Conservation (phyloP, 805 yeast genomes). For the Komagataella ulmi region DNA sequence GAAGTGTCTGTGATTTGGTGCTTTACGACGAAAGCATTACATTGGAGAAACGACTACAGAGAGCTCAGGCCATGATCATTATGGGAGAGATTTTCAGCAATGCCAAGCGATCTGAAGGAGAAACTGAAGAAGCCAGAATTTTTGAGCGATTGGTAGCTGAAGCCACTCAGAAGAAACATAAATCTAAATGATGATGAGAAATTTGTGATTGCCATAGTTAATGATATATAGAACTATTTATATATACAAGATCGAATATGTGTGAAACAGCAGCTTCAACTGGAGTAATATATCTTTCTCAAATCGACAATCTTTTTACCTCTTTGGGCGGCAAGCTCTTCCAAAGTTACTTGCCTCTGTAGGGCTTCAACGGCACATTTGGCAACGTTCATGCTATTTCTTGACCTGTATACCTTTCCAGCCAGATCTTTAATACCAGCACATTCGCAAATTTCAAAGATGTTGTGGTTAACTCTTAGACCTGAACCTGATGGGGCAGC, state of each 20-base stretch:
- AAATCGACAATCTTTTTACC: constrained; percentile 94
- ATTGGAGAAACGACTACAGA: constrained; percentile 44
- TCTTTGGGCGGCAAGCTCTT: constrained; percentile 79
- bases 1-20: constrained; percentile 73
- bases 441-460: constrained; percentile 82
- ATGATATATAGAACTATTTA: not conserved
- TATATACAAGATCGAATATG: not conserved
- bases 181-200: constrained; percentile 9
- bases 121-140: constrained; percentile 81
- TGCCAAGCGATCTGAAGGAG: constrained; percentile 69
- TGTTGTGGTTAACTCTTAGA: constrained; percentile 77
- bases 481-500: constrained; percentile 93
- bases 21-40: constrained; percentile 55
- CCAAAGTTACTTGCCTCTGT: constrained; percentile 62
- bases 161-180: constrained; percentile 51
- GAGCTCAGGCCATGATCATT: constrained; percentile 69
- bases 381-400: constrained; percentile 91
- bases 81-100: constrained; percentile 59
- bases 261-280: constrained; percentile 4
- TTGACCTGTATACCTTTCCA: constrained; percentile 82
- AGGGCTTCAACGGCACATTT: constrained; percentile 85
- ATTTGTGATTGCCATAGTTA: not conserved
- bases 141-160: constrained; percentile 91
- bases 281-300: constrained; percentile 74
- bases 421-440: constrained; percentile 91